These are phyloP conservation scores for Yamadazyma jaroonii DNA, from an alignment of 1,139 yeast genomes.

Conservation along the genomic window DNA sequence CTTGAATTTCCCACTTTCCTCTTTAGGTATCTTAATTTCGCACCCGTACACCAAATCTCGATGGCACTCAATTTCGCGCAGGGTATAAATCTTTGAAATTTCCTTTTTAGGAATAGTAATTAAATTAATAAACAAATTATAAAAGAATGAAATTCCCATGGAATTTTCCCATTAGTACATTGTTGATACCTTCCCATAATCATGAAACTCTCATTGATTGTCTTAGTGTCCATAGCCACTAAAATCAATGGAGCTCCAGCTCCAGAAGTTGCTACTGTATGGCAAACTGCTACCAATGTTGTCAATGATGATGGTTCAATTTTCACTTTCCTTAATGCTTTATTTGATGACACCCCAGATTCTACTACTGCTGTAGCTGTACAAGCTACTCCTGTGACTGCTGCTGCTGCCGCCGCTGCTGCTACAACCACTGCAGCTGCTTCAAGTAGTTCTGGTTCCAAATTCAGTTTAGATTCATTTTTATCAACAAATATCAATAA, in stretches of 20 bases:
- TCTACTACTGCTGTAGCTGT: slow-evolving; percentile 10
- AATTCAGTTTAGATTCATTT: slow-evolving; percentile 13
- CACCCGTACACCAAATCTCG: background rate
- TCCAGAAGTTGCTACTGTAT: slow-evolving; percentile 26
- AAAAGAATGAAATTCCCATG: background rate
- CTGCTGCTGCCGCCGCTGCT: slow-evolving; percentile 10
- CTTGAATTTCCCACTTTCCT: slow-evolving; percentile 10
- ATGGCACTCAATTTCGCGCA: too few species aligned
- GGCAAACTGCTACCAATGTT: slow-evolving; percentile 23
- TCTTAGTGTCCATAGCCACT: background rate
- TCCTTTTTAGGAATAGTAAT: slow-evolving; percentile 1
- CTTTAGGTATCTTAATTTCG: slow-evolving; percentile 11
- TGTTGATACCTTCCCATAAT: background rate
- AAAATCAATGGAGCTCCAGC: slow-evolving; percentile 22
- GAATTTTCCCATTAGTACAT: background rate
- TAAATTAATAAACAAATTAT: background rate
- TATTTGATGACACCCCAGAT: slow-evolving; percentile 13
- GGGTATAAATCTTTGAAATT: background rate
- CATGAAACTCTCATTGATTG: slow-evolving; percentile 1
- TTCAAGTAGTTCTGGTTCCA: slow-evolving; percentile 8
- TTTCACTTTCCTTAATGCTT: slow-evolving; percentile 9
- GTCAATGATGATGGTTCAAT: slow-evolving; percentile 14
- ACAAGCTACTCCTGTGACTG: slow-evolving; percentile 8
- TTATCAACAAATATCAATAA: slow-evolving; percentile 8
- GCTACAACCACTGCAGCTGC: slow-evolving; percentile 10